Evolutionary conservation across 192 early-diverging fungal genomes (phyloP), one percentile per base, ranked within the genome.

Genomic region (Coemansia sp.): DNA sequence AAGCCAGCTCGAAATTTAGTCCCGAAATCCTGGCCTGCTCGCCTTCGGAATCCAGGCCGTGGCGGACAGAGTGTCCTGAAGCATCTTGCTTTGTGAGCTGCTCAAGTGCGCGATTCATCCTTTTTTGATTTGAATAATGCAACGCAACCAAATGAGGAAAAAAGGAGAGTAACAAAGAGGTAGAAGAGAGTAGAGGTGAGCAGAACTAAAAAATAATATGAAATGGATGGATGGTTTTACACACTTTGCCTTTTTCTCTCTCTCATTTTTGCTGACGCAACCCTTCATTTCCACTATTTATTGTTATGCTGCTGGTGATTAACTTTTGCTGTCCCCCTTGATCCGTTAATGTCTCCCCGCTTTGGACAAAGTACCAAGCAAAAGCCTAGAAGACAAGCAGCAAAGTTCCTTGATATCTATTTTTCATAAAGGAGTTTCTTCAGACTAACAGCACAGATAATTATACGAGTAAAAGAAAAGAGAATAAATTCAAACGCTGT

Each of bases 401-500:
- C 26, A 26, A 3, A 3, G 3, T 26, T 26, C 26, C 26, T 26
- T 26, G 26, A 3, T 26, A 26, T 2, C 26, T 26, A 26, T 3
- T 26, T 26, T 26, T 26, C 26, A 26, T 26, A 26, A 26, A 26
- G 26, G 26, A 26, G 26, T 61, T 26, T 61, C 58, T 37, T n/a
- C 39, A 40, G 32, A 26, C 26, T 26, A 26, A 26, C 26, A 26
- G 26, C 26, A 26, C 26, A 26, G 16, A n/a, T n/a, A n/a, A 52
- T n/a, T 42, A 43, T 51, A 22, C 8, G 32, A 65, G n/a, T 9
- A 41, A 48, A 56, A 63, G 0, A 21, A 42, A 42, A 18, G 18
- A 43, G 5, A 26, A 21, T 21, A 37, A 59, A 39, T 0, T 18
- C 26, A 46, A 13, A 76, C 61, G 36, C 77, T 92, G 72, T 96